Base-by-base conservation (phyloP, 495 filamentous ascomycete species). In the Ramalina intermedia region DNA sequence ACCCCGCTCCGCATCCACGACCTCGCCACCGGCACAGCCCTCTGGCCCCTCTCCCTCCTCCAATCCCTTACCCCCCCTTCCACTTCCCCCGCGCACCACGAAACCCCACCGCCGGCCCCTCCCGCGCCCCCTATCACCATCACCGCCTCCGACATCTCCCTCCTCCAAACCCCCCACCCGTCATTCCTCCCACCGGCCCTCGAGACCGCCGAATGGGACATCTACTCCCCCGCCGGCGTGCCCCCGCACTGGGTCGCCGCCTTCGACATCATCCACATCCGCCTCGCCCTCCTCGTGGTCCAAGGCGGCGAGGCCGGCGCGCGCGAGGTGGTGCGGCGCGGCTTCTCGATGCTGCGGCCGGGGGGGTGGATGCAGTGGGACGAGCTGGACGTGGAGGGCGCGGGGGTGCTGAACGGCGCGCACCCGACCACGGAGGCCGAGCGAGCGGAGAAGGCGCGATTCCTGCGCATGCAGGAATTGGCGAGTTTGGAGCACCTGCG, bases 281-380 rank as follows among this genome's bases (percentile, higher is more conserved):
- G 65, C 14, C 54, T 66, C 6, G 53, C 67, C 8, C 40, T 58
- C 33, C 55, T 59, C n/a, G 54, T 60, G 14, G 44, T 70, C 9
- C 35, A 51, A 8, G 43, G 58, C 17, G 58, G 58, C 6, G 29
- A 33, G 8, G 54, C 61, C 29, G 29, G 8, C 2, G 50, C 56
- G 26, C 13, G 41, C 0, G 41, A 55, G 0, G 36, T 62, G 3
- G 45, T 67, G 7, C 23, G 29, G 4, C 61, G 61, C 27, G 14
- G 13, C 5, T 17, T 5, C 16, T n/a, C 37, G 13, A 41, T 69
- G 43, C 57, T 69, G 3, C 66, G 65, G 45, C 66, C 65, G 2
- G 66, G 64, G 7, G 65, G 65, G 8, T 62, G 51, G 21, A 54
- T 69, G n/a, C 66, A 69, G 43, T 69, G 66, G 66, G 65, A 64